Percentiles rank a stretch among this genome's conserved stretches.
Evolutionary conservation across 306 rosid genomes (phyloP).

Genomic region (Cucumis sativus): Cucumber_9930_V3 NC_026658.2:23239001-23239500

Average conservation of each 20-base stretch:
- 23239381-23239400: constrained; percentile 4
- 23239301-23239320: background rate
- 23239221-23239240: constrained; percentile 29
- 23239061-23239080: too few species aligned
- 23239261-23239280: constrained; percentile 45
- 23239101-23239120: constrained; percentile 1
- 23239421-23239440: constrained; percentile 14
- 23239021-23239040: constrained; percentile 32
- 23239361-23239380: background rate
- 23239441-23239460: background rate
- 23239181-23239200: background rate
- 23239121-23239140: constrained; percentile 22
- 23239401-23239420: constrained; percentile 45
- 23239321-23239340: constrained; percentile 1
- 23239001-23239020: constrained; percentile 57
- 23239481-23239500: background rate
- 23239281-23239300: background rate
- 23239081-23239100: background rate
- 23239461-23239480: background rate
- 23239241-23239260: constrained; percentile 22
- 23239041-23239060: background rate
- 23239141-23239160: constrained; percentile 20
- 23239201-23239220: background rate
- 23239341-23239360: background rate
- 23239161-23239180: background rate